Evolutionary conservation across 225 moss, liverwort and hornwort genomes (phyloP).

Genomic region (Pleurozium schreberi): DNA sequence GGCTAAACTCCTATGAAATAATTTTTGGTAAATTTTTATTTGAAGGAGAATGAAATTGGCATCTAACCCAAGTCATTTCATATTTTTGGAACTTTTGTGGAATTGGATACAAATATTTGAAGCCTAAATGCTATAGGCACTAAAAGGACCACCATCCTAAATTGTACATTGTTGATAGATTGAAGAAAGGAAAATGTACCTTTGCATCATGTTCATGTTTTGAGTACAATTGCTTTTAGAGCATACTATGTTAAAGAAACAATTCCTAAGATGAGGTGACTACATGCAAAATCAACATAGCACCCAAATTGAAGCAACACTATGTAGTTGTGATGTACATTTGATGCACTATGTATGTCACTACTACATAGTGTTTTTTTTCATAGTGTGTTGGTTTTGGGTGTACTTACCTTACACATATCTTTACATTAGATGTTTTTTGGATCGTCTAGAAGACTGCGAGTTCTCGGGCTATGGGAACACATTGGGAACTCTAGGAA

Average conservation of each 20-base stretch:
- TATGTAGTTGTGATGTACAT: no score
- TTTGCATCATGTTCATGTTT: accelerated
- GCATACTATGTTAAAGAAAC: accelerated
- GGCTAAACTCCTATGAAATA: background rate
- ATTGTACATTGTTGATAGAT: background rate
- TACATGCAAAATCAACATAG: no score
- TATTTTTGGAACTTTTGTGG: background rate
- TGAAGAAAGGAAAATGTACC: background rate
- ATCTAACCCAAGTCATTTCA: background rate
- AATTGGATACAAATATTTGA: background rate
- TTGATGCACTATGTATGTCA: no score
- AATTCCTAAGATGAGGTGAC: background rate
- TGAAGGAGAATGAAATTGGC: background rate
- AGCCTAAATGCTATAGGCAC: accelerated
- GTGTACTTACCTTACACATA: no score
- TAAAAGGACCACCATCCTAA: accelerated
- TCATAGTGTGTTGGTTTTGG: no score
- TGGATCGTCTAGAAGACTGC: no score
- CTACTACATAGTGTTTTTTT: no score
- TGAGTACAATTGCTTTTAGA: accelerated
- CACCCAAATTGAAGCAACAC: no score
- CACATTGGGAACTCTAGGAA: no score
- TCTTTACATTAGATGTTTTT: no score
- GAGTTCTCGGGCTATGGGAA: no score
- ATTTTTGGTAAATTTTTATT: accelerated